phyloP scores from a whole-genome alignment of 331 rosid species.

The Quercus tomentella region DNA sequence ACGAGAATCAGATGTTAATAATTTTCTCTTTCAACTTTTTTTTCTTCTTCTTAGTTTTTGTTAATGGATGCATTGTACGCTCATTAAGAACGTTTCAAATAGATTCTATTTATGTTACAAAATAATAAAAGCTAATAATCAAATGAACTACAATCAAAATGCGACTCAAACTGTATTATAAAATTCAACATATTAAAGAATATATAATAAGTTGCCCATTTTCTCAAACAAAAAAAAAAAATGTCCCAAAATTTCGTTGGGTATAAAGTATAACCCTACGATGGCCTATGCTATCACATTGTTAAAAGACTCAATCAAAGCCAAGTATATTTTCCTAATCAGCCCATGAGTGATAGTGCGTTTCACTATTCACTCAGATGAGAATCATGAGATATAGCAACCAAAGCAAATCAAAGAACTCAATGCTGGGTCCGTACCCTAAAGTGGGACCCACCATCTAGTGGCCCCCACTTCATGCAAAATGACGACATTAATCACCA shows the following conservation, averaged over 20 bases:
- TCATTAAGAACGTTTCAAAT: no score
- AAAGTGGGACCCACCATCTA: background rate
- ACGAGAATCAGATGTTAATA: background rate
- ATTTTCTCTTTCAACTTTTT: background rate
- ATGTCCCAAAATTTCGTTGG: background rate
- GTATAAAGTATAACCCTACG: no score
- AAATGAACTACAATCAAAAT: no score
- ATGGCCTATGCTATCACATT: background rate
- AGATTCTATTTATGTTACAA: no score
- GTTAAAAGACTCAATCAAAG: no score
- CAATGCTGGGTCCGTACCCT: background rate
- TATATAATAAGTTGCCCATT: no score
- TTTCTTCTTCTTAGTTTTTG: background rate
- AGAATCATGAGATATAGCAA: no score
- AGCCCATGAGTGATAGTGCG: background rate
- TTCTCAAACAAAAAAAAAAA: background rate
- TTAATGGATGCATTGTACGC: no score
- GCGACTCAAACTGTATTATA: no score
- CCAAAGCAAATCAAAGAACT: background rate
- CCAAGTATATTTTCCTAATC: no score
- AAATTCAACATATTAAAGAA: no score
- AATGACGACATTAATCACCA: slow-evolving; percentile 26
- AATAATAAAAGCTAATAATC: no score
- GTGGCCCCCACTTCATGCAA: background rate
- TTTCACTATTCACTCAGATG: background rate